A percentile compares a stretch with the other conserved stretches of the same genome.
phyloP scores from a whole-genome alignment of 345 rosid species.

The Salix suchowensis region DNA sequence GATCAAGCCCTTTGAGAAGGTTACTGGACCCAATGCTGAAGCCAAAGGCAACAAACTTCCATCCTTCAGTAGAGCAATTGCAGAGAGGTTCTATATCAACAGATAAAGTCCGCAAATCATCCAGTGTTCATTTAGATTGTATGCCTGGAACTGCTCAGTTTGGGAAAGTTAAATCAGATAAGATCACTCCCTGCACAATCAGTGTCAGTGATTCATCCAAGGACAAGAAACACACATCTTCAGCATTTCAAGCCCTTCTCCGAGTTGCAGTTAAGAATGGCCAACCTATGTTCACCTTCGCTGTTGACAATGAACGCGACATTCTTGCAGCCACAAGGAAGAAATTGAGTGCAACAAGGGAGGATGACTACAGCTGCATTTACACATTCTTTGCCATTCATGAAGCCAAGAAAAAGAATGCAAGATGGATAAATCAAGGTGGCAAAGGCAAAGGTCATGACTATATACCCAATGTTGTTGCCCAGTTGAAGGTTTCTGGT shows the following conservation, averaged over 20 bases:
- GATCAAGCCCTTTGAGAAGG: conserved; percentile 85
- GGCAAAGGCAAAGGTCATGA: conserved; percentile 56
- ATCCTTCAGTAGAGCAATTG: conserved; percentile 38
- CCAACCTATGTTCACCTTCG: conserved; percentile 77
- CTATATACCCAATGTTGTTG: conserved; percentile 61
- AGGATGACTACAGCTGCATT: conserved; percentile 52
- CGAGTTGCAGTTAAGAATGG: conserved; percentile 78
- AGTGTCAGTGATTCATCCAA: conserved; percentile 32
- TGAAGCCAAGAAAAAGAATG: conserved; percentile 69
- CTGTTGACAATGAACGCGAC: conserved; percentile 64
- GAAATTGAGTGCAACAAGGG: conserved; percentile 30
- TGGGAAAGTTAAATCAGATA: conserved; percentile 39
- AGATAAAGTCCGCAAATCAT: conserved; percentile 27
- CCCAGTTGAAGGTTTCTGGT: conserved; percentile 75
- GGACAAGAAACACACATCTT: conserved; percentile 33
- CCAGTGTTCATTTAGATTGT: neutral
- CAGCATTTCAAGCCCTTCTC: conserved; percentile 70
- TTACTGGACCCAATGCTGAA: conserved; percentile 70
- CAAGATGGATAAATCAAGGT: conserved; percentile 69
- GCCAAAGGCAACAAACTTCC: conserved; percentile 42
- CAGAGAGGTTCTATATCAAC: conserved; percentile 29
- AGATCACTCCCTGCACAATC: conserved; percentile 28
- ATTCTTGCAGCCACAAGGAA: conserved; percentile 75
- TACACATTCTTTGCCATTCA: conserved; percentile 69
- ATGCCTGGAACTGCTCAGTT: conserved; percentile 19